Evolutionary conservation across 2,329 filamentous ascomycete genomes (phyloP).

Genomic region (Xylariaceae sp.): DNA sequence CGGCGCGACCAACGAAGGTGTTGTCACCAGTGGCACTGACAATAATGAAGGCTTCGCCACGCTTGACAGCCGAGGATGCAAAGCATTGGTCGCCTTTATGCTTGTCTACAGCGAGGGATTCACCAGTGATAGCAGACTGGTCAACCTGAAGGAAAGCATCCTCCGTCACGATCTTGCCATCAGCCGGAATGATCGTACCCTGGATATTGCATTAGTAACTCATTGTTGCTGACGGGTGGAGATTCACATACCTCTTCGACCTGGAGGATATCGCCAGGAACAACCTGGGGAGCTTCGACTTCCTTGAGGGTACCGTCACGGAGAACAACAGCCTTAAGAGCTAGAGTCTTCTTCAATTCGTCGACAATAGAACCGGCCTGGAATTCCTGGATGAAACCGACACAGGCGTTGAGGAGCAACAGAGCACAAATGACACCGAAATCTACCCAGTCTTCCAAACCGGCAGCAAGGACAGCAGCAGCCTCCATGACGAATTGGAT

Average conservation of each 20-base stretch:
- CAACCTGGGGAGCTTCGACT: constrained; percentile 80
- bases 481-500: constrained; percentile 96
- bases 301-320: constrained; percentile 79
- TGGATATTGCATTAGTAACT: too few relatives aligned
- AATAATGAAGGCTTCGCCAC: constrained; percentile 82
- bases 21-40: constrained; percentile 85
- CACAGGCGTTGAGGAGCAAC: constrained; percentile 79
- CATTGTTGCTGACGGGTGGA: too few relatives aligned
- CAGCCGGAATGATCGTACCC: constrained; percentile 88
- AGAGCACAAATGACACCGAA: constrained; percentile 89
- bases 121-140: constrained; percentile 88
- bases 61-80: constrained; percentile 86
- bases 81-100: constrained; percentile 80
- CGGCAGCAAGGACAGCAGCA: constrained; percentile 78
- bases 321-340: constrained; percentile 83
- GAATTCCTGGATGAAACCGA: constrained; percentile 88
- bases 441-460: constrained; percentile 88
- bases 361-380: constrained; percentile 90
- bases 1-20: constrained; percentile 87
- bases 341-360: constrained; percentile 87
- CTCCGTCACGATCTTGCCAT: constrained; percentile 83
- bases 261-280: constrained; percentile 87
- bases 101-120: constrained; percentile 91
- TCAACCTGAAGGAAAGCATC: constrained; percentile 87
- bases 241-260: too few relatives aligned